Conservation (phyloP, 441 rosid species). For the Arabidopsis hybrid region DNA sequence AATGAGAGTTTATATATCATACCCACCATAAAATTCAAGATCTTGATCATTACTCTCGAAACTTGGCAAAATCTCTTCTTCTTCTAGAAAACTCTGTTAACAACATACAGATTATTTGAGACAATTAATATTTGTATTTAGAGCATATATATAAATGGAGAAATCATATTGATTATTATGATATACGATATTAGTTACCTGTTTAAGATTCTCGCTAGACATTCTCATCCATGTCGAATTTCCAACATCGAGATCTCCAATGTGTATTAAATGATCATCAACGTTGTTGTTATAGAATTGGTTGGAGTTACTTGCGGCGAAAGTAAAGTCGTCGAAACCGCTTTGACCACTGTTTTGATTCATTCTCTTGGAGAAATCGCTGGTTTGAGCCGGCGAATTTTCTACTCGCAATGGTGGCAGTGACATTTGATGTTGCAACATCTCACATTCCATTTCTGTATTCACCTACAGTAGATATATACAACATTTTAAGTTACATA, state of each 20-base stretch:
- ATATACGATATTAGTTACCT: conserved; percentile 38
- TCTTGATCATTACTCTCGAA: conserved; percentile 30
- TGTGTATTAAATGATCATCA: conserved; percentile 48
- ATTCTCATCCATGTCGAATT: conserved; percentile 79
- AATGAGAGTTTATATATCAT: conserved; percentile 24
- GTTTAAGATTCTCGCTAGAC: conserved; percentile 61
- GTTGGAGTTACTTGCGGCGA: conserved; percentile 37
- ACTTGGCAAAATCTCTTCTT: conserved; percentile 61
- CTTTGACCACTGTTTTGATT: conserved; percentile 29
- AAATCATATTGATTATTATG: background rate
- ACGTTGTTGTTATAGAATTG: conserved; percentile 26
- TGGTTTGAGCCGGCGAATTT: conserved; percentile 52
- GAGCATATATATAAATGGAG: background rate
- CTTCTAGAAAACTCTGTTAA: conserved; percentile 62
- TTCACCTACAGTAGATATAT: conserved; percentile 55
- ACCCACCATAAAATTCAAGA: conserved; percentile 41
- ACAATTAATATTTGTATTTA: conserved; percentile 10
- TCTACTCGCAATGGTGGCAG: conserved; percentile 74
- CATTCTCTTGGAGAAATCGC: conserved; percentile 27
- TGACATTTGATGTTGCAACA: conserved; percentile 72
- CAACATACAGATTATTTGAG: background rate
- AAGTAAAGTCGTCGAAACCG: conserved; percentile 50
- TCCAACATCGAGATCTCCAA: conserved; percentile 53
- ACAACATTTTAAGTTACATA: background rate
- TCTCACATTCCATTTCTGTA: conserved; percentile 72